Base-by-base conservation (phyloP, 1,139 yeast genomes). In the Yamadazyma jaroonii region DNA sequence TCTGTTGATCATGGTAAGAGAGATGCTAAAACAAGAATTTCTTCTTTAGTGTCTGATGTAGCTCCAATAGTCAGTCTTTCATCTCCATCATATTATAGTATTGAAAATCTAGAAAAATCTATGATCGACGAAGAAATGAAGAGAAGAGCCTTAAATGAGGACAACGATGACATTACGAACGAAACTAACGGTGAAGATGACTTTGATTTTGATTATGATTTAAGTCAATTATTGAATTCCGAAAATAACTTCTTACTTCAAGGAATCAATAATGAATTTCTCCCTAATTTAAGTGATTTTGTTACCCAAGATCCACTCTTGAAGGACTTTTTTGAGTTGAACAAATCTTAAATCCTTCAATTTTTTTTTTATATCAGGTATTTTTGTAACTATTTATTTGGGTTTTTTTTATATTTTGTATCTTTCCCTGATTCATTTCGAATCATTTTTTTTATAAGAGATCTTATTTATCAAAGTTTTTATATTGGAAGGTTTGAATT, bases 51-150 rank as follows among this genome's bases (percentile, higher is more conserved):
- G 5, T 9, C 31, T 26, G 32, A 29, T 21, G 17, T 32, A 10
- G 17, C 35, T 5, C 44, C 44, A 12, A 31, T 43, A 15, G 37
- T 39, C 8, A 34, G 40, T 24, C 35, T 46, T 15, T 32, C 49
- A 8, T 46, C 51, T 1, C 43, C 50, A 6, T 25, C 46, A 4
- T 42, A 25, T 14, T 45, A 44, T 23, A 33, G 25, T 27, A 14
- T 33, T 4, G 31, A 20, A 6, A 32, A 31, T 15, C 12, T 39
- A 17, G 30, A 32, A 9, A 15, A 26, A 6, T 24, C 12, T 7
- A 22, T 25, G 17, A 12, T 27, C n/a, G 29, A 10, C 9, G 29
- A 30, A 3, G 36, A 29, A 4, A 21, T 29, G 21, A 17, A 17
- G 6, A 17, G 20, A 17, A 17, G 20, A 17, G 4, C 20, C 4